These are phyloP conservation scores for Xerocomellus chrysenteron DNA, from an alignment of 768 basidiomycete genomes.

Conservation along the genomic window DNA sequence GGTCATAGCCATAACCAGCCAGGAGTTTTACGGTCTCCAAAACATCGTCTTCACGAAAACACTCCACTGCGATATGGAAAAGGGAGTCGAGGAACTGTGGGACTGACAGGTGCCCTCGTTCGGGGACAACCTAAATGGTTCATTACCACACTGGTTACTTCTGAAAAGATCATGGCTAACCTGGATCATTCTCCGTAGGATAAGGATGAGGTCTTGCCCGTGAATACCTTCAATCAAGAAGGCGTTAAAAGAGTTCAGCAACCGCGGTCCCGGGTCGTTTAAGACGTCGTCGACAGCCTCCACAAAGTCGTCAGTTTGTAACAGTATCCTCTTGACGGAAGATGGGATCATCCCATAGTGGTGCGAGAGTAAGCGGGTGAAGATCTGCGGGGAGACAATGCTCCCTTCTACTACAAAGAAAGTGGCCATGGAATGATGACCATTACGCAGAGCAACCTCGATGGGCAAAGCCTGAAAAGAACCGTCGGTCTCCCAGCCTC, in stretches of 20 bases:
- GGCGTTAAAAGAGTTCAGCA: not conserved
- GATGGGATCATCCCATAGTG: not conserved
- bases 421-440: not conserved
- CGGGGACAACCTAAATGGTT: not conserved
- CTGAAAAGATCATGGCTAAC: not conserved
- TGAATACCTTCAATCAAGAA: not conserved
- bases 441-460: not conserved
- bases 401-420: not conserved
- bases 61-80: not conserved
- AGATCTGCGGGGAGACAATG: not conserved
- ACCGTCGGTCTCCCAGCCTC: not conserved
- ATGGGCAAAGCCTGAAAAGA: not conserved
- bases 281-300: not conserved
- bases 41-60: not conserved
- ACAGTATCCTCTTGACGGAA: not conserved
- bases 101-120: not conserved
- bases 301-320: not conserved
- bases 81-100: not conserved
- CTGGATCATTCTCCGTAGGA: not conserved
- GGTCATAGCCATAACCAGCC: not conserved
- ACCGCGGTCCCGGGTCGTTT: not conserved
- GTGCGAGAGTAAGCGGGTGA: not conserved
- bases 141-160: not conserved
- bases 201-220: not conserved
- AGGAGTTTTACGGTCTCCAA: not conserved